phyloP scores from a whole-genome alignment of 129 eudicot species.

The Chrysanthemum lavandulifolium region DNA sequence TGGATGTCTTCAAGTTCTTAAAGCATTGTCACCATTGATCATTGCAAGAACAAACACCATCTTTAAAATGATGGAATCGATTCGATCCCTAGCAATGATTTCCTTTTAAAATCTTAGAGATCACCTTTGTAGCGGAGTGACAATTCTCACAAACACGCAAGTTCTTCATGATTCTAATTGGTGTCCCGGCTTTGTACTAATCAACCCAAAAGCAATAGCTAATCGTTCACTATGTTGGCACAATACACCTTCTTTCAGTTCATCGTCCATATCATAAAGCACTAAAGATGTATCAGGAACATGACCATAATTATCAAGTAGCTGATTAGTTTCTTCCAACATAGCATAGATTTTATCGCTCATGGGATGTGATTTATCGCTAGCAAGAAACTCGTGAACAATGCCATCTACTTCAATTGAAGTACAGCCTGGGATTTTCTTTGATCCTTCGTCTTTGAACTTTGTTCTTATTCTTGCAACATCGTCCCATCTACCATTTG shows the following conservation, averaged over 20 bases:
- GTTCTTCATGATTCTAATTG: conserved; percentile 34
- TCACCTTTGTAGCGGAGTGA: conserved; percentile 30
- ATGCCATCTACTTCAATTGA: conserved; percentile 29
- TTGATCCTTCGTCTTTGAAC: conserved; percentile 40
- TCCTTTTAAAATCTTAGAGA: conserved; percentile 26
- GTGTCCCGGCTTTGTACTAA: conserved; percentile 30
- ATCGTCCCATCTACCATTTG: conserved; percentile 50
- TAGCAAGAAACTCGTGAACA: conserved; percentile 32
- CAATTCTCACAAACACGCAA: conserved; percentile 30
- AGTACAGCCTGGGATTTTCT: conserved; percentile 32
- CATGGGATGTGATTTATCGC: conserved; percentile 33
- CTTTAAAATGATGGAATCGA: conserved; percentile 28
- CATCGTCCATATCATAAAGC: conserved; percentile 28
- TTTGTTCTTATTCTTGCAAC: conserved; percentile 45
- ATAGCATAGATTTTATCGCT: conserved; percentile 28
- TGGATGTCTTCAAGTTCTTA: no score
- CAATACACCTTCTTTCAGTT: conserved; percentile 19
- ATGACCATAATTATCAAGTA: conserved; percentile 17
- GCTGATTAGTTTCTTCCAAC: conserved; percentile 26
- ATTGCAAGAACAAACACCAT: conserved; percentile 32
- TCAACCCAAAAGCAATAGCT: conserved; percentile 33
- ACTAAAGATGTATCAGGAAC: conserved; percentile 28
- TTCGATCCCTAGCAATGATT: conserved; percentile 32
- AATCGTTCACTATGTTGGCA: conserved; percentile 31
- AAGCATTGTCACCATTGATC: conserved; percentile 24